Base-by-base conservation (phyloP, 1,284 basidiomycete species). In the Kwoniella shivajii region DNA sequence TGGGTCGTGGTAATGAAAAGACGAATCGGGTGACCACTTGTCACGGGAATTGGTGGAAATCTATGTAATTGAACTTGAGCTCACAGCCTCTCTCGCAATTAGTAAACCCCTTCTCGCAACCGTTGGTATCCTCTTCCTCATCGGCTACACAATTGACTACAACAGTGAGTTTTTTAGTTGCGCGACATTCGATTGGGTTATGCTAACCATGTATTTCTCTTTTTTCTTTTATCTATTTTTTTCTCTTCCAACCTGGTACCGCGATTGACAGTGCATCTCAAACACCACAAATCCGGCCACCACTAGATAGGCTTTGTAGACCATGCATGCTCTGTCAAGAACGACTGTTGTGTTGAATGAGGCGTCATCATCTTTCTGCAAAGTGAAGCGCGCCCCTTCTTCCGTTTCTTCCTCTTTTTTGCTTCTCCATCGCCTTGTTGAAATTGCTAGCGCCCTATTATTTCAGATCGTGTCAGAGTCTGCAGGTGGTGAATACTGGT, bases 131-230 rank as follows among this genome's bases (percentile, higher is more conserved):
- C 79, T 95, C 64, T 90, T 93, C 78, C 83, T 83, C 59, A 80
- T 95, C 67, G 89, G 92, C 50, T 96, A 94, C 80, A 89, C 89
- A 66, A 82, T 93, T 69, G 90, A 92, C 81, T 92, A 92, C 79
- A 87, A 92, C 81, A 90, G 90, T 92, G 78, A 77, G 90, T 88
- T 45, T 27, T 18, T 14, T 36, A 20, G 29, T n/a, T n/a, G n/a
- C n/a, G n/a, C n/a, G n/a, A n/a, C n/a, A n/a, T n/a, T n/a, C n/a
- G n/a, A 27, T 39, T 49, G n/a, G 10, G 30, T 6, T 13, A 27
- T n/a, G 43, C 18, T 37, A 20, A 42, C 37, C 27, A 57, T 50
- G 47, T n/a, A 30, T 27, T 30, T 43, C 37, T 16, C 30, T 38
- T 26, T 27, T 22, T 39, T 53, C 16, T 26, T n/a, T 26, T 13